Evolutionary conservation across 257 asterid species (phyloP).

Genomic region (Mentha longifolia): DNA sequence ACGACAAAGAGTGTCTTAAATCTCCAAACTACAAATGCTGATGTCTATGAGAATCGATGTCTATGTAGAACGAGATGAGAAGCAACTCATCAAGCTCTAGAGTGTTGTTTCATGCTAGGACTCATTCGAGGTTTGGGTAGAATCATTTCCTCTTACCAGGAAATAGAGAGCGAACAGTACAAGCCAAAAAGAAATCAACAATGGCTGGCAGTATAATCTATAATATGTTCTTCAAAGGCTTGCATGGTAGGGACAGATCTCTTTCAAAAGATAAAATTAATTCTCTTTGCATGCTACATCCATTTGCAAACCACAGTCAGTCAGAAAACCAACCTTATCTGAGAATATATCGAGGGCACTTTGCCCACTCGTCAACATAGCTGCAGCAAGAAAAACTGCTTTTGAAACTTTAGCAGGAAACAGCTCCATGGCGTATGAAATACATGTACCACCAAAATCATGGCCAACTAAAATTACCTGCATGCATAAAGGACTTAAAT

Average conservation of each 20-base stretch:
- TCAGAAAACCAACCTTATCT: conserved; percentile 63
- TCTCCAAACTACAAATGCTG: background rate
- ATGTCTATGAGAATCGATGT: background rate
- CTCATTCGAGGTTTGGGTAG: conserved; percentile 22
- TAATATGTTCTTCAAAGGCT: background rate
- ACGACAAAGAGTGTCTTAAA: background rate
- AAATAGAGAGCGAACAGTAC: background rate
- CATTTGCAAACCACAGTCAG: conserved; percentile 9
- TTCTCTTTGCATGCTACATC: conserved; percentile 21
- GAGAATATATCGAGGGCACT: conserved; percentile 90
- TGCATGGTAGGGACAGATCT: background rate
- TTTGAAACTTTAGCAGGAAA: conserved; percentile 73
- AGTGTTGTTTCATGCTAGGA: background rate
- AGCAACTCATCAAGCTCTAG: conserved; percentile 8
- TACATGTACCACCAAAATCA: conserved; percentile 97
- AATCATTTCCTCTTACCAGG: conserved; percentile 1
- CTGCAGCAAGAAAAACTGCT: conserved; percentile 89
- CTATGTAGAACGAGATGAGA: conserved; percentile 17
- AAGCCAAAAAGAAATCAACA: background rate
- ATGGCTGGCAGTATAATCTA: background rate
- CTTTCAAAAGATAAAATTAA: conserved; percentile 1
- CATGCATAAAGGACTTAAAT: conserved; percentile 31
- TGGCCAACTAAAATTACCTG: conserved; percentile 98
- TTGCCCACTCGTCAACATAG: conserved; percentile 88
- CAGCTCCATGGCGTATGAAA: conserved; percentile 87